phyloP scores from a whole-genome alignment of 169 alveolate species.

The Eimeria acervulina region DNA sequence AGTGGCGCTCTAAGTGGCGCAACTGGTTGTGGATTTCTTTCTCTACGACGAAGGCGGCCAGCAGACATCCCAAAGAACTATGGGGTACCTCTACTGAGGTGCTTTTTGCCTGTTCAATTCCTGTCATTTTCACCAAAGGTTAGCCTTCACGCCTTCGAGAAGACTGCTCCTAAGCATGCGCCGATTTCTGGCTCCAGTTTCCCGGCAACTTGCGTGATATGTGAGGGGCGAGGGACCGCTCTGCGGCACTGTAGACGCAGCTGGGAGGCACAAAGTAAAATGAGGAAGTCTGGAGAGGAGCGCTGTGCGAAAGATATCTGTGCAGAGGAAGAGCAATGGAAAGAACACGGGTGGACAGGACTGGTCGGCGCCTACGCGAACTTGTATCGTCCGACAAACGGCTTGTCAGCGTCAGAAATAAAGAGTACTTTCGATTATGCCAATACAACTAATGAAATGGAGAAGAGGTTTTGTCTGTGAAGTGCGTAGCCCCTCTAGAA shows the following conservation, averaged over 20 bases:
- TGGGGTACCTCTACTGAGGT: background rate
- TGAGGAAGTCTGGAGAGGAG: background rate
- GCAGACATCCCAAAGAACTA: background rate
- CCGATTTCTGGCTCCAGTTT: background rate
- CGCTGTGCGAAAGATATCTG: background rate
- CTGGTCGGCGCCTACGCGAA: background rate
- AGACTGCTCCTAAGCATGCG: background rate
- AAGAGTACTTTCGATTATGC: background rate
- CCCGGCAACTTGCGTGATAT: background rate
- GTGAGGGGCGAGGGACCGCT: background rate
- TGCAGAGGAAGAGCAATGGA: background rate
- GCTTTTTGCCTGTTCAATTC: background rate
- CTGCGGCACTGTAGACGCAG: background rate
- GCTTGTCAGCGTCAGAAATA: background rate
- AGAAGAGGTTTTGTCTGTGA: background rate
- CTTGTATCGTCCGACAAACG: background rate
- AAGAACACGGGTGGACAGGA: background rate
- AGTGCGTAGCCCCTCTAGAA: background rate
- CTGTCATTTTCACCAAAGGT: background rate
- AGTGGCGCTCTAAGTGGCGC: slow-evolving; percentile 66
- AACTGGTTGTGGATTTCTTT: slow-evolving; percentile 39
- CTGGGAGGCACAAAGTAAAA: background rate
- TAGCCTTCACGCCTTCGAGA: background rate
- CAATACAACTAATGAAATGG: background rate
- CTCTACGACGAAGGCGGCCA: background rate